phyloP scores from a whole-genome alignment of 2,329 filamentous ascomycete species.

The Colletotrichum truncatum region DNA sequence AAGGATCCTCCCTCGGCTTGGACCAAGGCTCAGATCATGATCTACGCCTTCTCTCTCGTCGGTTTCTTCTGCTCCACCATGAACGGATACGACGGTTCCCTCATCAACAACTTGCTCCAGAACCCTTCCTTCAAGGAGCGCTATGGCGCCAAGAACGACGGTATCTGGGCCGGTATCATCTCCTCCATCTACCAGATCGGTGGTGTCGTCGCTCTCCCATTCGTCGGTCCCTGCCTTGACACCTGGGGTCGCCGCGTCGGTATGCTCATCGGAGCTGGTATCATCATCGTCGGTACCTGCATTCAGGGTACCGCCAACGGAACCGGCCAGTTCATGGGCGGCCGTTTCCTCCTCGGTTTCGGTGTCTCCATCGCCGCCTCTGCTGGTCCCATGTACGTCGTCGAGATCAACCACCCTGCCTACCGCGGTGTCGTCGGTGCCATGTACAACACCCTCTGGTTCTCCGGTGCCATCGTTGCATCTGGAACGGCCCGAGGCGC shows the following conservation, averaged over 20 bases:
- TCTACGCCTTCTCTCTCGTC: slow-evolving; percentile 55
- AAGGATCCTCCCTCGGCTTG: slow-evolving; percentile 58
- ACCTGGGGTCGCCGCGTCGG: slow-evolving; percentile 55
- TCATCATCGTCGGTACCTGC: slow-evolving; percentile 54
- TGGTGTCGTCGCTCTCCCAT: slow-evolving; percentile 54
- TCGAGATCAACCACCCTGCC: slow-evolving; percentile 56
- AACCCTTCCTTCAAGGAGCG: slow-evolving; percentile 50
- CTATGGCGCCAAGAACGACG: slow-evolving; percentile 51
- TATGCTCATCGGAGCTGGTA: slow-evolving; percentile 53
- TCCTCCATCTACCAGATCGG: slow-evolving; percentile 63
- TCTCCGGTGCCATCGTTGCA: slow-evolving; percentile 59
- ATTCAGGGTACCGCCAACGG: slow-evolving; percentile 52
- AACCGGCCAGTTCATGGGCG: slow-evolving; percentile 57
- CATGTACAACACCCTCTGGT: slow-evolving; percentile 56
- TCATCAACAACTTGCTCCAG: slow-evolving; percentile 58
- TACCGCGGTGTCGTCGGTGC: slow-evolving; percentile 53
- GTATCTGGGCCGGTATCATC: slow-evolving; percentile 58
- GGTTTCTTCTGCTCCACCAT: slow-evolving; percentile 61
- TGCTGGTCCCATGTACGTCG: slow-evolving; percentile 57
- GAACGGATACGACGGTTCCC: slow-evolving; percentile 61
- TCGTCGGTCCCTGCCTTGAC: slow-evolving; percentile 57
- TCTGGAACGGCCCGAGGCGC: slow-evolving; percentile 57
- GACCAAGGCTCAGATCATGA: slow-evolving; percentile 47
- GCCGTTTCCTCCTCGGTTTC: slow-evolving; percentile 71
- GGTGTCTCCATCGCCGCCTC: slow-evolving; percentile 57